Percentiles rank a stretch among this genome's conserved stretches.
phyloP scores from a whole-genome alignment of 768 basidiomycete species.

The Mrakia frigida region DNA sequence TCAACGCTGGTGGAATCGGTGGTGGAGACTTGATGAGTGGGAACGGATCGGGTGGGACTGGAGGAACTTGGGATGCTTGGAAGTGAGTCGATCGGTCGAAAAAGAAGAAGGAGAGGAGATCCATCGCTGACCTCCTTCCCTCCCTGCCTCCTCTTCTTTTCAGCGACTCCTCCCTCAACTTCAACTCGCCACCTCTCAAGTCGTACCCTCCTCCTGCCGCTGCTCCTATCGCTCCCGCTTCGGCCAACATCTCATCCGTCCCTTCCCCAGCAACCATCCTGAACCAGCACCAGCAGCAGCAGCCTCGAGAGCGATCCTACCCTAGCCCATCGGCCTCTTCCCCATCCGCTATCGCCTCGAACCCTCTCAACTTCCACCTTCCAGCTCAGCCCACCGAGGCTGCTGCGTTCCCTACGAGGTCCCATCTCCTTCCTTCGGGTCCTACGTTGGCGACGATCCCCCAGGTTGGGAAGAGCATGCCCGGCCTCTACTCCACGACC shows the following conservation, averaged over 20 bases:
- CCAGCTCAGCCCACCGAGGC: slow-evolving; percentile 10
- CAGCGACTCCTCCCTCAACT: slow-evolving; percentile 1
- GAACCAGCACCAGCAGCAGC: slow-evolving; percentile 6
- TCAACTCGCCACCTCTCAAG: slow-evolving; percentile 15
- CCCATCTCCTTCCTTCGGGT: slow-evolving; percentile 15
- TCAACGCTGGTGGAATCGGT: neutral
- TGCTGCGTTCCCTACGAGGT: slow-evolving; percentile 16
- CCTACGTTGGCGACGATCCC: slow-evolving; percentile 24
- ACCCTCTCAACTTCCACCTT: neutral
- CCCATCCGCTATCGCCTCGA: neutral
- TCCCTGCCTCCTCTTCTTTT: neutral
- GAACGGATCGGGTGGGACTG: neutral
- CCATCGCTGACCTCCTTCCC: neutral
- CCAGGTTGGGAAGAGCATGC: slow-evolving; percentile 25
- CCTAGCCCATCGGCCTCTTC: neutral
- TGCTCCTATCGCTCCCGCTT: neutral
- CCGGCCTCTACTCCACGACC: slow-evolving; percentile 71
- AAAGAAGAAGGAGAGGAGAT: neutral
- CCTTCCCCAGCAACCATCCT: neutral
- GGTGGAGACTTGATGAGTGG: neutral
- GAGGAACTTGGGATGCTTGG: slow-evolving; percentile 13
- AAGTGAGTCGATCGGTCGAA: neutral
- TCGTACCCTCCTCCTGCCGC: neutral
- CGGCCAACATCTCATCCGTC: neutral
- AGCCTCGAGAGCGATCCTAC: neutral